Conservation (phyloP, 495 filamentous ascomycete genomes). For the Podospora didyma region DNA sequence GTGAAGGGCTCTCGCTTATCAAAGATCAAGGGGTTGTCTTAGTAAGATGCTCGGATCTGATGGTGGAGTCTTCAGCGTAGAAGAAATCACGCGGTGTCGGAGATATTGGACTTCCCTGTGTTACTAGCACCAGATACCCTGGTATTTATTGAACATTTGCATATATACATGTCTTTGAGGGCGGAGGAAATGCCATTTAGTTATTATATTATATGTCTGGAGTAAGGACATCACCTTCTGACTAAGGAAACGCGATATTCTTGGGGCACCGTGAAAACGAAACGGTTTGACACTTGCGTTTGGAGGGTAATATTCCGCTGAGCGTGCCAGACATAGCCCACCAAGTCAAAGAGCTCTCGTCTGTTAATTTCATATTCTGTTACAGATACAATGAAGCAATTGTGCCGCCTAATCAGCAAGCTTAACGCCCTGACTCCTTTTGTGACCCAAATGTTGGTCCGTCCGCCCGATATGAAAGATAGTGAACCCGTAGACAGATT, state of each 20-base stretch:
- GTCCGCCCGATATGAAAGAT: no score
- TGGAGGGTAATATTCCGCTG: no score
- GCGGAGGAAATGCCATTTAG: no score
- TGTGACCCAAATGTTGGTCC: no score
- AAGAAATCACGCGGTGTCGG: background rate
- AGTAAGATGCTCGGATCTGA: background rate
- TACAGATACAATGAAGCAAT: conserved; percentile 2
- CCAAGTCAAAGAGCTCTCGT: no score
- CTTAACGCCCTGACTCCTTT: conserved; percentile 8
- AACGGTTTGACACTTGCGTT: no score
- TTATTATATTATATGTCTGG: no score
- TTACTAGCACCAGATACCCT: background rate
- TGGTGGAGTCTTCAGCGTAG: background rate
- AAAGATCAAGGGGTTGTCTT: conserved; percentile 21
- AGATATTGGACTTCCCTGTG: background rate
- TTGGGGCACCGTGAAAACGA: no score
- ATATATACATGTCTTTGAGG: background rate
- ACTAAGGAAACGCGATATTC: no score
- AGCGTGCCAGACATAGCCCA: no score
- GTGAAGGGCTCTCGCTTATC: conserved; percentile 40
- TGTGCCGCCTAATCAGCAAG: background rate
- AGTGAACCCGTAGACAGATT: no score
- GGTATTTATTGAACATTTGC: background rate
- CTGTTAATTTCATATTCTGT: background rate
- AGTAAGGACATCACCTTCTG: no score